These are phyloP conservation scores for Auriscalpium microsporum DNA, from an alignment of 768 basidiomycete species.

Conservation along the genomic window DNA sequence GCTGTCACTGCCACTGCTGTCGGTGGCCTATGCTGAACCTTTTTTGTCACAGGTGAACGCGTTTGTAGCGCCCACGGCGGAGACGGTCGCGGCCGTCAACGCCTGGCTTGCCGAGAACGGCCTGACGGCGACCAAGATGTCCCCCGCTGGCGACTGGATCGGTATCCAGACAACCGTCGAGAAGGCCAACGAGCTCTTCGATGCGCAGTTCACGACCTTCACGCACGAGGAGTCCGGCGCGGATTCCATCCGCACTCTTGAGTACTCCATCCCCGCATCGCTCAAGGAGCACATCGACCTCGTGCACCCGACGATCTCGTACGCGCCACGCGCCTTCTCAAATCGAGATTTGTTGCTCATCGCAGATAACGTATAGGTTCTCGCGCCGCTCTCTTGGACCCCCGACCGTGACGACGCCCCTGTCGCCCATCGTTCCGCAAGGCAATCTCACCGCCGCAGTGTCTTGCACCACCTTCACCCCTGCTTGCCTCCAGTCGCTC, in stretches of 20 bases:
- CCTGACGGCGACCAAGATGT: conserved; percentile 16
- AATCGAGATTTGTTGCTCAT: too few species aligned
- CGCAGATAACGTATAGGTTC: too few species aligned
- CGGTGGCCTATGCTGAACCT: too few species aligned
- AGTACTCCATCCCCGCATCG: conserved; percentile 28
- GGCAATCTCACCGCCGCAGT: too few species aligned
- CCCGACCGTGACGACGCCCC: too few species aligned
- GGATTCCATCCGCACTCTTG: conserved; percentile 26
- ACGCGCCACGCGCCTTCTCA: background rate
- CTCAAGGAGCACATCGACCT: conserved; percentile 23
- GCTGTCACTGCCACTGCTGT: too few species aligned
- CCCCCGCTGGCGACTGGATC: conserved; percentile 30
- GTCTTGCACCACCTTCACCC: too few species aligned
- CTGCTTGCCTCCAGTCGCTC: too few species aligned
- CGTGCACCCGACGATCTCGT: conserved; percentile 25
- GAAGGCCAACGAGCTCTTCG: conserved; percentile 28
- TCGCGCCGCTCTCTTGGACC: too few species aligned
- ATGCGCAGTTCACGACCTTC: conserved; percentile 28
- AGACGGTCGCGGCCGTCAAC: conserved; percentile 20
- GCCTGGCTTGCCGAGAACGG: conserved; percentile 21
- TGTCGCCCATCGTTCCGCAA: too few species aligned
- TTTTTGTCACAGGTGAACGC: background rate
- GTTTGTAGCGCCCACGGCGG: conserved; percentile 20
- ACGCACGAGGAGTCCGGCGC: conserved; percentile 22
- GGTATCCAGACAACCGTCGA: conserved; percentile 23